Percentiles rank a stretch among this genome's conserved stretches.
Conservation (phyloP, 768 basidiomycete genomes). For the Ephemerocybe angulata region DNA sequence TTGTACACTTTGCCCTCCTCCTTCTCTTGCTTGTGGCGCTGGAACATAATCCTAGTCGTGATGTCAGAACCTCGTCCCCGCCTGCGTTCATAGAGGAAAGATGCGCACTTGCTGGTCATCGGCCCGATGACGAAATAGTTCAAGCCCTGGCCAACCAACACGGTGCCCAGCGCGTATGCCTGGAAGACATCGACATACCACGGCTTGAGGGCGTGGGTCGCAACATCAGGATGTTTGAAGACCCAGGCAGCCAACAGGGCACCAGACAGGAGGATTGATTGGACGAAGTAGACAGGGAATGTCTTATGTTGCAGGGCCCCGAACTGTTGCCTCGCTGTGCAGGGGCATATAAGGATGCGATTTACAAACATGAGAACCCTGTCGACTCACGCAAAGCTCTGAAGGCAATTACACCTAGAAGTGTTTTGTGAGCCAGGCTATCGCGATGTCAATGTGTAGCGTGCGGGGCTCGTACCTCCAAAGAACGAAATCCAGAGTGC, state of each 20-base stretch:
- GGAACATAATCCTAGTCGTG: constrained; percentile 61
- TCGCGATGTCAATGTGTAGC: not conserved
- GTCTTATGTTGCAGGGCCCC: constrained; percentile 68
- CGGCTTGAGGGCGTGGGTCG: constrained; percentile 44
- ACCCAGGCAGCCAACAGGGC: constrained; percentile 57
- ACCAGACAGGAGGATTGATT: constrained; percentile 53
- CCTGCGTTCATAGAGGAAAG: not conserved
- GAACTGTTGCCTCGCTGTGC: constrained; percentile 68
- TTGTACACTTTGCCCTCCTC: constrained; percentile 65
- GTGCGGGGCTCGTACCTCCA: constrained; percentile 38
- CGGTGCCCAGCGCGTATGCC: constrained; percentile 50
- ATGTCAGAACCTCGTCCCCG: not conserved
- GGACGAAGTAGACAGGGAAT: constrained; percentile 71
- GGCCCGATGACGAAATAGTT: constrained; percentile 75
- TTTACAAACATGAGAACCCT: constrained; percentile 1
- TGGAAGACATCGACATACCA: constrained; percentile 60
- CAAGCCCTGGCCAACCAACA: constrained; percentile 45
- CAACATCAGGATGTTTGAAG: constrained; percentile 52
- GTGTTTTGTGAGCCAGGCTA: not conserved
- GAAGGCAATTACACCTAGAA: constrained; percentile 55
- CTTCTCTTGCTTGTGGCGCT: constrained; percentile 70
- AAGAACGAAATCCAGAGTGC: constrained; percentile 68
- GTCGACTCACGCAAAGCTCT: constrained; percentile 50
- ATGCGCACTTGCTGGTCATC: constrained; percentile 60
- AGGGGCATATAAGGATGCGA: not conserved